Base-by-base conservation (phyloP, 2,329 filamentous ascomycete species). In the Nakataea oryzae region DNA sequence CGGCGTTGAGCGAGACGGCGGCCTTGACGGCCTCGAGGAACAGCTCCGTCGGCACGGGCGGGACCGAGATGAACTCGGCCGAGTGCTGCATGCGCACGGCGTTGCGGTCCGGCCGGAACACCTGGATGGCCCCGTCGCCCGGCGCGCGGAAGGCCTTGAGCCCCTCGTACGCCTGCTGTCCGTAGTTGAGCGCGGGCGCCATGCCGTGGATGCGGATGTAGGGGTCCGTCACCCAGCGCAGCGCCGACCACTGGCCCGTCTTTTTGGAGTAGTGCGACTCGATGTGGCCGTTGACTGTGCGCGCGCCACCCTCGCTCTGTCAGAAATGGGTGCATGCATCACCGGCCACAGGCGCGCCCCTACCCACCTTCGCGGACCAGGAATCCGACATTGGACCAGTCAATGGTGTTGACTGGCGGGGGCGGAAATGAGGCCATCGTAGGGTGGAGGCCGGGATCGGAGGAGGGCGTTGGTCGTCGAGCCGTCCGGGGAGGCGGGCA, bases 121-220 rank as follows among this genome's bases (percentile, higher is more conserved):
- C 85, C 72, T 86, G 85, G 77, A 97, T 93, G 64, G 77, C 76
- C 64, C 80, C 73, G 73, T 89, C 85, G 63, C 82, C 79, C 24
- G 91, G 89, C 2, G 82, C 80, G 65, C 93, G 91, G 83, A 97
- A 97, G 62, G 93, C 93, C 76, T 97, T 97, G 73, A 97, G 86
- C n/a, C 95, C 95, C 74, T 99, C 95, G 80, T 96, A 99, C 70
- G 91, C 93, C 78, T 97, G 95, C 73, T 96, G 92, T 63, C 93
- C 92, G 75, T 99, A 99, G 82, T 99, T 99, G 67, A 97, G 85
- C 56, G 86, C 93, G 0, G 95, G 93, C 0, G 93, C 88, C 90
- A 99, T 95, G 74, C 93, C 95, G 76, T 97, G 93, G 72, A 97
- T 86, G 67, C 87, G 87, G 69, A 97, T 85, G 79, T 83, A 93